phyloP scores from a whole-genome alignment of 2,329 filamentous ascomycete genomes.

The Periconia macrospinosa region DNA sequence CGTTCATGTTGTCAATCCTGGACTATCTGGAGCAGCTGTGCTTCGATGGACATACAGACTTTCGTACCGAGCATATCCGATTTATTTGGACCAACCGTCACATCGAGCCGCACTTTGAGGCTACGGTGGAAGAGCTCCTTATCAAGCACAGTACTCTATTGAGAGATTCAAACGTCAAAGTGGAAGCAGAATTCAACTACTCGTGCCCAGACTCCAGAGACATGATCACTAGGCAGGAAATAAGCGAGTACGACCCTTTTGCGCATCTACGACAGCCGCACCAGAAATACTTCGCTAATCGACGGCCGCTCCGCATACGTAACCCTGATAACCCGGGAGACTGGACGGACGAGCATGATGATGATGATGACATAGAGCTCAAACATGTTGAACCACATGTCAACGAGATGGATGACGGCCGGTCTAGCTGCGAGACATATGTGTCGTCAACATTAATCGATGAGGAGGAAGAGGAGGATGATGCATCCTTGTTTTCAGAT shows the following conservation, averaged over 20 bases:
- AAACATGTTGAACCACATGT: slow-evolving; percentile 12
- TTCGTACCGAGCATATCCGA: slow-evolving; percentile 15
- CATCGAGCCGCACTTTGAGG: slow-evolving; percentile 28
- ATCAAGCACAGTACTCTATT: slow-evolving; percentile 14
- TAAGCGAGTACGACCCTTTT: slow-evolving; percentile 21
- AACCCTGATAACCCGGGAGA: slow-evolving; percentile 23
- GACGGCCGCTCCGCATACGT: slow-evolving; percentile 18
- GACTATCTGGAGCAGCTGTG: slow-evolving; percentile 27
- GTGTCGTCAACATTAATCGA: slow-evolving; percentile 24
- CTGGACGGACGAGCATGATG: slow-evolving; percentile 11
- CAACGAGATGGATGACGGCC: slow-evolving; percentile 2
- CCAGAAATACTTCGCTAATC: slow-evolving; percentile 4
- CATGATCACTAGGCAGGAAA: neutral
- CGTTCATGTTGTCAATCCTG: slow-evolving; percentile 26
- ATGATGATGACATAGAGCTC: slow-evolving; percentile 2
- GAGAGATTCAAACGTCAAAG: slow-evolving; percentile 15
- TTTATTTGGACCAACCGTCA: slow-evolving; percentile 29
- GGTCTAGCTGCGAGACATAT: slow-evolving; percentile 18
- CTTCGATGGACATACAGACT: neutral
- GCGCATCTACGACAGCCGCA: slow-evolving; percentile 21
- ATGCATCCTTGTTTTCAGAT: slow-evolving; percentile 6
- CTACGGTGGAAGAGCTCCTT: slow-evolving; percentile 17
- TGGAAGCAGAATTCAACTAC: slow-evolving; percentile 18
- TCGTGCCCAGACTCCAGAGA: slow-evolving; percentile 19
- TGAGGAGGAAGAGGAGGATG: slow-evolving; percentile 6